Evolutionary conservation across 2,329 filamentous ascomycete species (phyloP), one percentile per base, ranked within the genome.

Genomic region (Westerdykella aurantiaca): DNA sequence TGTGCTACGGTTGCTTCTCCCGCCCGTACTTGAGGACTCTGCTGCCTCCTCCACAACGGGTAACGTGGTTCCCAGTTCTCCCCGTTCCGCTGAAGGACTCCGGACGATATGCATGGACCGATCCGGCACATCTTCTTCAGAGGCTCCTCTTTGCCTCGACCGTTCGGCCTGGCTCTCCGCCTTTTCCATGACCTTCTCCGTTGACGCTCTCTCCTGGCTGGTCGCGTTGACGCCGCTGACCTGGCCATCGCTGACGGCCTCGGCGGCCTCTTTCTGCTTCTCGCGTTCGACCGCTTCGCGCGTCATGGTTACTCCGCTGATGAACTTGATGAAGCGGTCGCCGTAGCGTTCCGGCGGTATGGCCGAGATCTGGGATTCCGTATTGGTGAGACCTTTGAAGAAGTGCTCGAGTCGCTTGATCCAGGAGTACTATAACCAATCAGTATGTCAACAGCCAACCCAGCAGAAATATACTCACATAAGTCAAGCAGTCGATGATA

Each of bases 401-500:
- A 97, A 93, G 69, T 97, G 85, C 68, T 98, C 93, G 49, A 91
- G 80, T 64, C 93, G 91, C 72, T 98, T 98, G 69, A 95, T 80
- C 52, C 90, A 82, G 54, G 89, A 89, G 67, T 97, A 98, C 88
- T 95, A 57, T 21, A 21, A n/a, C 45, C 42, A 39, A 44, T 70
- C 58, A 67, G 61, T 47, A 43, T 44, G 1, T 7, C 7, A 34
- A 35, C 44, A 45, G 48, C 16, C 17, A 25, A 23, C 37, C 40
- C 31, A 35, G 29, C 16, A 40, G 41, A 12, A 13, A 10, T 34
- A 42, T 42, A 80, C 87, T 81, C 78, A 95, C 89, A 67, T 96
- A 88, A 57, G 93, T 98, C 58, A 98, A 75, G 68, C 93, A 98
- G 69, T 98, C 93, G 67, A 98, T 98, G 57, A 98, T 94, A 31